Percentiles rank a stretch among this genome's conserved stretches.
phyloP scores from a whole-genome alignment of 306 rosid species.

The Comarum palustre region DNA sequence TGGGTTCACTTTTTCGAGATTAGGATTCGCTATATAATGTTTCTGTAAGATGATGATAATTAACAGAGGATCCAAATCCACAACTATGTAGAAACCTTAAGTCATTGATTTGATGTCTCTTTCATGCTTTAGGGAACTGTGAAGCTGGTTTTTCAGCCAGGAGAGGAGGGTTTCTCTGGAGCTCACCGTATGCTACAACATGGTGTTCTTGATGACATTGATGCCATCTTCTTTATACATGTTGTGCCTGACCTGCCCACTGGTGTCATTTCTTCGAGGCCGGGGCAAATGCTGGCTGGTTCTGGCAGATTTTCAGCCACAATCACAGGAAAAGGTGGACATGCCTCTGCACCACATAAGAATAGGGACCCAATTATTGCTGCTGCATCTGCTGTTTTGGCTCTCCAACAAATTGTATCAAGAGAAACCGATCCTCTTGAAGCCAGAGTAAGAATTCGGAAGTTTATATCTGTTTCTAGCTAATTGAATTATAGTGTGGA shows the following conservation, averaged over 20 bases:
- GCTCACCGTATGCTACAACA: constrained; percentile 40
- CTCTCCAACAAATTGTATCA: constrained; percentile 46
- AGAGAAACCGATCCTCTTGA: constrained; percentile 44
- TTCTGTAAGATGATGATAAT: not conserved
- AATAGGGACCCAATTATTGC: constrained; percentile 41
- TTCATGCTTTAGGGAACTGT: constrained; percentile 34
- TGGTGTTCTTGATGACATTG: constrained; percentile 23
- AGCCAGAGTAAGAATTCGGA: constrained; percentile 22
- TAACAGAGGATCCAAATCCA: not conserved
- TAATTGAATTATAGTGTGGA: not conserved
- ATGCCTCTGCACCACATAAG: constrained; percentile 39
- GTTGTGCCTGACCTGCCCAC: constrained; percentile 32
- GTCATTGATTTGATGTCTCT: not conserved
- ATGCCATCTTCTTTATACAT: constrained; percentile 39
- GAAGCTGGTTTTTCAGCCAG: constrained; percentile 46
- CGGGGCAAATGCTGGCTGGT: constrained; percentile 36
- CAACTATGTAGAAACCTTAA: not conserved
- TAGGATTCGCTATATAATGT: not conserved
- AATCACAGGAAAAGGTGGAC: constrained; percentile 44
- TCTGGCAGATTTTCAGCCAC: constrained; percentile 34
- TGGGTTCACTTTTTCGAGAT: not conserved
- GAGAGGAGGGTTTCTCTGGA: constrained; percentile 43
- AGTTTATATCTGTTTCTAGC: not conserved
- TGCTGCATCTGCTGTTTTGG: constrained; percentile 33
- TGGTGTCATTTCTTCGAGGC: constrained; percentile 41